Conservation (phyloP, 768 basidiomycete species). For the Podaxis rugospora region DNA sequence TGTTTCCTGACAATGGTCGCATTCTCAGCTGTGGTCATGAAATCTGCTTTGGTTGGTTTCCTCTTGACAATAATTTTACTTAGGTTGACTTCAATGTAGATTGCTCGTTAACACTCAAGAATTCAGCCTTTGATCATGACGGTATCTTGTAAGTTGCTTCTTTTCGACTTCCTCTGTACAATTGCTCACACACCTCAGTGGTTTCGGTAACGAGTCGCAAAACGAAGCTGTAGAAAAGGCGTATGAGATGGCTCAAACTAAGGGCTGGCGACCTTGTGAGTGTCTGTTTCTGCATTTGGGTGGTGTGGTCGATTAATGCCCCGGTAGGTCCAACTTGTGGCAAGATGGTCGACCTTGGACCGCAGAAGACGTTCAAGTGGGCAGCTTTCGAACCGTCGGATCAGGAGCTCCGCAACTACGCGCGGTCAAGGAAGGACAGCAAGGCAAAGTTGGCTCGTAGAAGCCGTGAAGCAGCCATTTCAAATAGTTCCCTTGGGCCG, state of each 20-base stretch:
- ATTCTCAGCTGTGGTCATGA: constrained; percentile 67
- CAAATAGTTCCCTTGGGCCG: constrained; percentile 20
- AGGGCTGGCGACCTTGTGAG: constrained; percentile 57
- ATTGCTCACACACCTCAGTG: constrained; percentile 28
- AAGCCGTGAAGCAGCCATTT: constrained; percentile 20
- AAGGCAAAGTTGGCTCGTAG: constrained; percentile 17
- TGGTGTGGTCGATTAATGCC: background rate
- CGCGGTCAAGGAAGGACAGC: constrained; percentile 28
- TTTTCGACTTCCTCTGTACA: background rate
- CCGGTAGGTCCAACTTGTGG: constrained; percentile 62
- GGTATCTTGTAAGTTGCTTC: constrained; percentile 50
- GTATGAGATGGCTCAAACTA: constrained; percentile 51
- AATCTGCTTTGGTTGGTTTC: constrained; percentile 49
- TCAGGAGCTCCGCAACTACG: constrained; percentile 45
- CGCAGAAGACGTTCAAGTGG: constrained; percentile 52
- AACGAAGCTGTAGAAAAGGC: constrained; percentile 51
- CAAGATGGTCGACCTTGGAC: constrained; percentile 52
- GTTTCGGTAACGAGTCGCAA: constrained; percentile 50
- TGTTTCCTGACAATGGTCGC: constrained; percentile 38
- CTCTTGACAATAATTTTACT: background rate
- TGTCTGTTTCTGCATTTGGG: background rate
- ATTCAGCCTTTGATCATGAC: constrained; percentile 48
- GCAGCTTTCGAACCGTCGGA: constrained; percentile 66
- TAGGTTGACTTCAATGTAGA: constrained; percentile 27
- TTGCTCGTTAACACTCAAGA: constrained; percentile 50